phyloP scores from a whole-genome alignment of 2,329 filamentous ascomycete genomes.

The Fusarium redolens region DNA sequence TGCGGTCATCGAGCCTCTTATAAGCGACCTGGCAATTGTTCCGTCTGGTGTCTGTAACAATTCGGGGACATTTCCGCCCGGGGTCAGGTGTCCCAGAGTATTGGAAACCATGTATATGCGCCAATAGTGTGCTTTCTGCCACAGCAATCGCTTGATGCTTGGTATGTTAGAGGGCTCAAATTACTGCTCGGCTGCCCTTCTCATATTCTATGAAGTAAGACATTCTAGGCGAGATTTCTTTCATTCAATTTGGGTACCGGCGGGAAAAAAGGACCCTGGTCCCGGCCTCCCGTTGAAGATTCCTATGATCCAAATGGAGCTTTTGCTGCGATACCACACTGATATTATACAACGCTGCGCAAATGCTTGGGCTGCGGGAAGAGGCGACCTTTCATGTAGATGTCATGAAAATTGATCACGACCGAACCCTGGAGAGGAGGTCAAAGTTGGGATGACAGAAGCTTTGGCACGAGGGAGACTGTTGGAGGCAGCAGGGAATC shows the following conservation, averaged over 20 bases:
- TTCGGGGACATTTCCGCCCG: conserved; percentile 38
- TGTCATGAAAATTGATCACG: conserved; percentile 16
- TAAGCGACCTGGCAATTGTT: conserved; percentile 27
- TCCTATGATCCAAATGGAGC: conserved; percentile 23
- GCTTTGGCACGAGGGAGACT: conserved; percentile 26
- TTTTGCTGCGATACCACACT: conserved; percentile 12
- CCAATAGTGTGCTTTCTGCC: conserved; percentile 19
- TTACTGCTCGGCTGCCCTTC: conserved; percentile 32
- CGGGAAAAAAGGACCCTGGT: conserved; percentile 14
- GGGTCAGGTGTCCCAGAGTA: conserved; percentile 35
- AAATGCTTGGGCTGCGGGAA: conserved; percentile 12
- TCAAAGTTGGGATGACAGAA: conserved; percentile 39
- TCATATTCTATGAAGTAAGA: conserved; percentile 11
- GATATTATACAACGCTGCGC: conserved; percentile 25
- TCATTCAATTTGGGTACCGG: neutral
- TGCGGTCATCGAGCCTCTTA: conserved; percentile 1
- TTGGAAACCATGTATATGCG: conserved; percentile 30
- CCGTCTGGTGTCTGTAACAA: conserved; percentile 27
- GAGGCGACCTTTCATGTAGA: conserved; percentile 1
- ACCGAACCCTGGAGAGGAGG: conserved; percentile 16
- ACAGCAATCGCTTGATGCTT: conserved; percentile 21
- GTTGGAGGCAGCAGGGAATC: conserved; percentile 28
- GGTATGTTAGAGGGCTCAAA: conserved; percentile 33
- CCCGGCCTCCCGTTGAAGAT: conserved; percentile 33
- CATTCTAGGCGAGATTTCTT: conserved; percentile 17